Conservation (phyloP, 2,329 filamentous ascomycete genomes). For the Colletotrichum kahawae region DNA sequence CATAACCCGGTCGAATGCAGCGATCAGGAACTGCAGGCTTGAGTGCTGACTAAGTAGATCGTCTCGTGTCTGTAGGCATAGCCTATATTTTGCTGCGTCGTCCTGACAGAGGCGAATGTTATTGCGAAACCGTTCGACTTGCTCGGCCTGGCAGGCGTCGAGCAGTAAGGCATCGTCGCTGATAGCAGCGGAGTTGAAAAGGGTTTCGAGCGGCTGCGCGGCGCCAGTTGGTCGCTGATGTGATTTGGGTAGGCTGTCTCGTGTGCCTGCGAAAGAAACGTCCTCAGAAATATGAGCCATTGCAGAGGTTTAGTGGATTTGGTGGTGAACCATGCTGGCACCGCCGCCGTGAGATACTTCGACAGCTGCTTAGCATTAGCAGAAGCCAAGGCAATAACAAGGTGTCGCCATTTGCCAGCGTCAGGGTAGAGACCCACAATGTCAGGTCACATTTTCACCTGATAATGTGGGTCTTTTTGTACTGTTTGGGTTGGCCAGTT, state of each 20-base stretch:
- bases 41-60: neutral
- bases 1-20: neutral
- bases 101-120: neutral
- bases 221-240: neutral
- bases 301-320: neutral
- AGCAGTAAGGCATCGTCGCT: neutral
- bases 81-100: neutral
- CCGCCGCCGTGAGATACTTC: neutral
- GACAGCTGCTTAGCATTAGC: no score
- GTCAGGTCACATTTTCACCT: no score
- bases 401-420: no score
- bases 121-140: neutral
- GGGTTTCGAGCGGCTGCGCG: neutral
- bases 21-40: constrained; percentile 1
- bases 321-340: neutral
- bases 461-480: no score
- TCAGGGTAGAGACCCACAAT: no score
- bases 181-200: neutral
- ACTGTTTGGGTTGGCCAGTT: no score
- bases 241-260: neutral
- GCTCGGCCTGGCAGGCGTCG: neutral
- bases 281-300: neutral
- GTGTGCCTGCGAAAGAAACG: neutral
- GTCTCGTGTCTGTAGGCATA: neutral
- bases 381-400: neutral